Conservation (phyloP, 2,329 filamentous ascomycete genomes). For the Colletotrichum sp. region DNA sequence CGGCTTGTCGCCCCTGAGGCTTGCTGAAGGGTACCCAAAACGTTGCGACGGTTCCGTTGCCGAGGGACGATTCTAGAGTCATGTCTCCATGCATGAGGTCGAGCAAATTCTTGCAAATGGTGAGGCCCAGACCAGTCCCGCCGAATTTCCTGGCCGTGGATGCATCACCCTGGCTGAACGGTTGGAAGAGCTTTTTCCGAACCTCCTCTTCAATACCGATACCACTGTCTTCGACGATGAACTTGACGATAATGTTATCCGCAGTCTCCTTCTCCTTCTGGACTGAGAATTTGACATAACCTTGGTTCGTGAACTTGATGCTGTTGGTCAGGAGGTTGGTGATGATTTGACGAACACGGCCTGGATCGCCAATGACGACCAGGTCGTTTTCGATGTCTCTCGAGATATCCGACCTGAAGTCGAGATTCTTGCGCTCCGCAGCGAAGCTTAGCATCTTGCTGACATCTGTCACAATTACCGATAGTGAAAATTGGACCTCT, state of each 20-base stretch:
- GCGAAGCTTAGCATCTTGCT: constrained; percentile 89
- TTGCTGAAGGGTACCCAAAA: constrained; percentile 83
- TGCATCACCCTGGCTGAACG: constrained; percentile 82
- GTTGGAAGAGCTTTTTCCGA: constrained; percentile 74
- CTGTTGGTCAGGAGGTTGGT: constrained; percentile 80
- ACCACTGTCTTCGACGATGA: constrained; percentile 78
- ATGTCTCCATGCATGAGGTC: constrained; percentile 84
- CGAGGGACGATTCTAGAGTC: constrained; percentile 68
- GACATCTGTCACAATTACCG: constrained; percentile 77
- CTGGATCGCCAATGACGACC: constrained; percentile 86
- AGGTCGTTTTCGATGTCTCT: constrained; percentile 69
- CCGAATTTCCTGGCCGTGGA: constrained; percentile 82
- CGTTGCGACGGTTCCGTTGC: constrained; percentile 73
- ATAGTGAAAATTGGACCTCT: constrained; percentile 80
- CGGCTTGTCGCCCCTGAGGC: constrained; percentile 54
- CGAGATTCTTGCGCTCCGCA: constrained; percentile 79
- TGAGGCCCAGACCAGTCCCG: constrained; percentile 78
- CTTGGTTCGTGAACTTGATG: constrained; percentile 76
- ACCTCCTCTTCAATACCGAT: constrained; percentile 85
- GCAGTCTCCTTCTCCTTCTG: constrained; percentile 66
- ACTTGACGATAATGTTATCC: constrained; percentile 71
- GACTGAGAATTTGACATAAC: constrained; percentile 71
- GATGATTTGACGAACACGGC: constrained; percentile 82
- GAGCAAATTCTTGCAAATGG: constrained; percentile 81
- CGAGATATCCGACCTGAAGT: constrained; percentile 70